Conservation (phyloP, 2,329 filamentous ascomycete species). For the Aspergillus terreus region DNA sequence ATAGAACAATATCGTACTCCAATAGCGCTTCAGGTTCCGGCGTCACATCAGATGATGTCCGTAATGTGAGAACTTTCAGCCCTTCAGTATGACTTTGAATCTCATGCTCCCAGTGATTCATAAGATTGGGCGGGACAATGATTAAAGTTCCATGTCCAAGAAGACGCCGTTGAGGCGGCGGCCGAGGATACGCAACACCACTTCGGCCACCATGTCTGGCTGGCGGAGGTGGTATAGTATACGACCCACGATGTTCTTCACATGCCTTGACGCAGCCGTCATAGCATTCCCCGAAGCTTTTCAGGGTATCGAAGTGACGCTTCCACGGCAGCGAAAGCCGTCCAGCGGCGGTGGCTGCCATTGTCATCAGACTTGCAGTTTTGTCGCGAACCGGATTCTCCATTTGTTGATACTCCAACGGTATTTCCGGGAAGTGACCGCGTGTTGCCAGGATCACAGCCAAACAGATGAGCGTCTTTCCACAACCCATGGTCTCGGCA, state of each 20-base stretch:
- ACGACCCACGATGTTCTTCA: conserved; percentile 55
- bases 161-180: conserved; percentile 48
- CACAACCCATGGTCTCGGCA: conserved; percentile 53
- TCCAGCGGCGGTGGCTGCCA: conserved; percentile 69
- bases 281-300: conserved; percentile 49
- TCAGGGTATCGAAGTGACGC: conserved; percentile 55
- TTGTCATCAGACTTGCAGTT: conserved; percentile 65
- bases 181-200: conserved; percentile 38
- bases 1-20: conserved; percentile 71
- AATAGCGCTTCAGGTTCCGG: conserved; percentile 59
- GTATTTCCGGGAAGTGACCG: conserved; percentile 62
- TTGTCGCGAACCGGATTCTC: conserved; percentile 40
- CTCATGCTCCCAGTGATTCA: conserved; percentile 80
- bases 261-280: conserved; percentile 56
- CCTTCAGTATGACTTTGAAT: conserved; percentile 71
- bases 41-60: conserved; percentile 49
- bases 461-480: conserved; percentile 86
- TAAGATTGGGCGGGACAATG: conserved; percentile 76
- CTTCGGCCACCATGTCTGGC: conserved; percentile 39
- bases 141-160: conserved; percentile 70
- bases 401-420: conserved; percentile 55
- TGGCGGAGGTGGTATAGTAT: conserved; percentile 51
- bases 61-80: conserved; percentile 63
- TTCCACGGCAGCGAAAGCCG: conserved; percentile 69
- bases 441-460: conserved; percentile 72